Evolutionary conservation across 2,329 filamentous ascomycete genomes (phyloP).

Genomic region (Metarhizium anisopliae): DNA sequence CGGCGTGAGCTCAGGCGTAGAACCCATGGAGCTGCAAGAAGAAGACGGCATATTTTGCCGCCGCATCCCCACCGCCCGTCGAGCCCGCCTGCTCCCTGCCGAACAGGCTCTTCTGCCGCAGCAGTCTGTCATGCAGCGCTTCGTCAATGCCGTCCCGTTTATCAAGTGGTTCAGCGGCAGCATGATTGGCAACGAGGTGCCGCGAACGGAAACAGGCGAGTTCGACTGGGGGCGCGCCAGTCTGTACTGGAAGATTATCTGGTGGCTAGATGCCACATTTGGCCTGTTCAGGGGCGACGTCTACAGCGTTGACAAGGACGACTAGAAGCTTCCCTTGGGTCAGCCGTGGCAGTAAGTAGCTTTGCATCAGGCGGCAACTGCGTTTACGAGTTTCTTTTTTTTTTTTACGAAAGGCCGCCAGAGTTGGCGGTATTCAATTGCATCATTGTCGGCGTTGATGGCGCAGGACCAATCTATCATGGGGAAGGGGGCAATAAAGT

Average conservation of each 20-base stretch:
- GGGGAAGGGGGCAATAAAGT: no score
- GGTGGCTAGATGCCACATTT: slow-evolving; percentile 51
- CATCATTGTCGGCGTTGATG: background rate
- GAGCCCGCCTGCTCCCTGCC: slow-evolving; percentile 55
- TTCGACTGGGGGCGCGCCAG: slow-evolving; percentile 68
- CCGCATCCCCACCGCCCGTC: slow-evolving; percentile 57
- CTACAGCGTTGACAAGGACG: slow-evolving; percentile 48
- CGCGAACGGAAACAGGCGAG: slow-evolving; percentile 60
- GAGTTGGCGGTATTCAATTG: background rate
- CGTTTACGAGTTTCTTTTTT: background rate
- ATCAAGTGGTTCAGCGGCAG: slow-evolving; percentile 62
- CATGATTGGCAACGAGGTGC: slow-evolving; percentile 69
- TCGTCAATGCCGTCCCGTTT: slow-evolving; percentile 58
- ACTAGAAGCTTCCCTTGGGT: slow-evolving; percentile 23
- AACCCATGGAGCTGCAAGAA: slow-evolving; percentile 20
- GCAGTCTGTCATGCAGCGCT: slow-evolving; percentile 53
- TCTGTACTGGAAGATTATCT: slow-evolving; percentile 59
- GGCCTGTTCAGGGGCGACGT: slow-evolving; percentile 51
- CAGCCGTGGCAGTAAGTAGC: background rate
- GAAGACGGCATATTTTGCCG: slow-evolving; percentile 43
- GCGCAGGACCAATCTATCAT: background rate
- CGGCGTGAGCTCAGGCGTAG: slow-evolving; percentile 12
- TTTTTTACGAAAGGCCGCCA: background rate
- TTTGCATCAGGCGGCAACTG: background rate
- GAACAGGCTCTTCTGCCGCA: slow-evolving; percentile 64